Evolutionary conservation across 441 rosid species (phyloP).

Genomic region (Dalechampia spathulata): DNA sequence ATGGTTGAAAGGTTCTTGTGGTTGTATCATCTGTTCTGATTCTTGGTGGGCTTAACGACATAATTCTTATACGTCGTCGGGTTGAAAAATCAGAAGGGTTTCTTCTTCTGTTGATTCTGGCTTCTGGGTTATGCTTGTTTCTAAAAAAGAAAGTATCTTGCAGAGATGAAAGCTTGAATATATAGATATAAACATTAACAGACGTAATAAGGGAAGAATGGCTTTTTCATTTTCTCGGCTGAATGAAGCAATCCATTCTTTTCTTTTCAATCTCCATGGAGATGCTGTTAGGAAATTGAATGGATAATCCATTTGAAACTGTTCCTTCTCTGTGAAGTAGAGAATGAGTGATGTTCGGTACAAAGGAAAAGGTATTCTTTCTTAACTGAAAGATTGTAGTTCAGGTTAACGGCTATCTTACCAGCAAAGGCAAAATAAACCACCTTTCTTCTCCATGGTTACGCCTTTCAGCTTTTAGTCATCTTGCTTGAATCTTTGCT

Average conservation of each 20-base stretch:
- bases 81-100: too few species aligned
- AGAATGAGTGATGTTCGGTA: constrained; percentile 16
- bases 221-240: constrained; percentile 19
- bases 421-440: too few species aligned
- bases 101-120: background rate
- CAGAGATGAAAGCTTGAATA: too few species aligned
- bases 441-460: too few species aligned
- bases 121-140: background rate
- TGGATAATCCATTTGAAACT: too few species aligned
- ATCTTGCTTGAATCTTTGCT: too few species aligned
- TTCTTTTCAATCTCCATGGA: too few species aligned
- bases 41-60: constrained; percentile 48
- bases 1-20: constrained; percentile 31
- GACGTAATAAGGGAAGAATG: constrained; percentile 19
- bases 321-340: constrained; percentile 17
- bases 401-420: too few species aligned
- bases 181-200: background rate
- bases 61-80: background rate
- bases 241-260: constrained; percentile 23
- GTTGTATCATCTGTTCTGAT: constrained; percentile 8
- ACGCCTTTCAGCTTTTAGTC: too few species aligned
- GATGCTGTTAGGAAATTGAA: too few species aligned
- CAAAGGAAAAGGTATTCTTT: background rate
- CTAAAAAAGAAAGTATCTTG: background rate
- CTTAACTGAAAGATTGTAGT: too few species aligned